Conservation (phyloP, 2,329 filamentous ascomycete species). For the Rhinocladiella similis region DNA sequence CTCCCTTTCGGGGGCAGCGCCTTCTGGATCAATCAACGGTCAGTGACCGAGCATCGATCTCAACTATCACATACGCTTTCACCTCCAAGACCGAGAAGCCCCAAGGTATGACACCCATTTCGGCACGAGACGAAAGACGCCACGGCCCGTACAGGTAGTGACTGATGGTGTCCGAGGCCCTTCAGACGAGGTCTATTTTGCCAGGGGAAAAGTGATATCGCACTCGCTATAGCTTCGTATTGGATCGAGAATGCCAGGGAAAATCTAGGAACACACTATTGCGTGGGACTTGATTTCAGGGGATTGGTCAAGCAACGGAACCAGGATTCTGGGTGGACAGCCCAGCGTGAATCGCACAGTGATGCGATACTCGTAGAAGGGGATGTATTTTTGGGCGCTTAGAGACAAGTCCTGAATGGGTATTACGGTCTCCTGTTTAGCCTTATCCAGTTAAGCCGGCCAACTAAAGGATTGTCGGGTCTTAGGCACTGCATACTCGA, state of each 20-base stretch:
- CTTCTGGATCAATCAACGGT: no score
- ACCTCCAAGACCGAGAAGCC: background rate
- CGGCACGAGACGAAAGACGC: background rate
- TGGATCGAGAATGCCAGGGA: background rate
- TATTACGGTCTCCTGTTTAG: background rate
- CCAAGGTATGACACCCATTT: background rate
- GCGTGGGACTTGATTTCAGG: background rate
- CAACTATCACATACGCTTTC: background rate
- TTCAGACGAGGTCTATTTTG: background rate
- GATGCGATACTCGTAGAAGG: slow-evolving; percentile 5
- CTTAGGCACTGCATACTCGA: slow-evolving; percentile 5
- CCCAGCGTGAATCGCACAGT: background rate
- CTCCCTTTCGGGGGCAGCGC: no score
- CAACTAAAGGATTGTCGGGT: slow-evolving; percentile 1
- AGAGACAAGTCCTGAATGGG: slow-evolving; percentile 14
- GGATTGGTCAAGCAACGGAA: background rate
- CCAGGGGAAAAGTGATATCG: background rate
- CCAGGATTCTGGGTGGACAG: slow-evolving; percentile 1
- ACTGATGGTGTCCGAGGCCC: background rate
- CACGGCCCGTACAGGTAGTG: slow-evolving; percentile 1
- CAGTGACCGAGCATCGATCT: no score
- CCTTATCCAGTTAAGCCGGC: slow-evolving; percentile 12
- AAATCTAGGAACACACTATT: background rate
- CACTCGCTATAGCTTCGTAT: background rate
- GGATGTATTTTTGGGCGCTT: slow-evolving; percentile 18